A percentile compares a stretch with the other conserved stretches of the same genome.
Evolutionary conservation across 352 stramenopile species (phyloP).

Genomic region (Aphanomyces invadans): DNA sequence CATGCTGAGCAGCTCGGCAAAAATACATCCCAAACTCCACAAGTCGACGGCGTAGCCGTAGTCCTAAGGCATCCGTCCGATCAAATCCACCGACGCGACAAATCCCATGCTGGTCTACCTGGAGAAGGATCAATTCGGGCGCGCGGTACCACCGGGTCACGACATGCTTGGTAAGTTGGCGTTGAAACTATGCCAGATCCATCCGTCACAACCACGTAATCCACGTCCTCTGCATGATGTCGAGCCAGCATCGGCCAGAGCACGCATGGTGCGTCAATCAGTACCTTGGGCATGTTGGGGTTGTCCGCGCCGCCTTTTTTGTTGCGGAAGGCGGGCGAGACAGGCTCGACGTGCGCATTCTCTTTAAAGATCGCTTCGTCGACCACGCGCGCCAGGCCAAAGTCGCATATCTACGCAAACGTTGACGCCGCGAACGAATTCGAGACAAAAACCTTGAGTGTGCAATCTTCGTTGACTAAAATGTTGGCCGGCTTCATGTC

Average conservation of each 20-base stretch:
- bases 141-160: slow-evolving; percentile 86
- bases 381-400: slow-evolving; percentile 26
- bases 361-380: slow-evolving; percentile 24
- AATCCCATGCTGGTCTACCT: slow-evolving; percentile 26
- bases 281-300: slow-evolving; percentile 11
- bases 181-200: slow-evolving; percentile 29
- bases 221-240: too few species aligned
- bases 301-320: slow-evolving; percentile 2
- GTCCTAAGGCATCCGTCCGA: slow-evolving; percentile 4
- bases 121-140: slow-evolving; percentile 82
- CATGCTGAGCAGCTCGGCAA: slow-evolving; percentile 29
- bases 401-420: slow-evolving; percentile 26
- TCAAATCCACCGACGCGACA: too few species aligned
- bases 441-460: slow-evolving; percentile 21
- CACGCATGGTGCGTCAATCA: too few species aligned
- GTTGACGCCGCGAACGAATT: not conserved
- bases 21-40: slow-evolving; percentile 86
- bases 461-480: slow-evolving; percentile 31
- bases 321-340: slow-evolving; percentile 14
- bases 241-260: too few species aligned
- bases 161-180: slow-evolving; percentile 86
- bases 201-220: not conserved
- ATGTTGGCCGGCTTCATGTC: slow-evolving; percentile 36
- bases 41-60: slow-evolving; percentile 89
- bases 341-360: slow-evolving; percentile 1